A percentile compares a stretch with the other conserved stretches of the same genome.
Evolutionary conservation across 2,329 filamentous ascomycete species (phyloP).

Genomic region (Ophiocordyceps camponoti-rufipedis): DNA sequence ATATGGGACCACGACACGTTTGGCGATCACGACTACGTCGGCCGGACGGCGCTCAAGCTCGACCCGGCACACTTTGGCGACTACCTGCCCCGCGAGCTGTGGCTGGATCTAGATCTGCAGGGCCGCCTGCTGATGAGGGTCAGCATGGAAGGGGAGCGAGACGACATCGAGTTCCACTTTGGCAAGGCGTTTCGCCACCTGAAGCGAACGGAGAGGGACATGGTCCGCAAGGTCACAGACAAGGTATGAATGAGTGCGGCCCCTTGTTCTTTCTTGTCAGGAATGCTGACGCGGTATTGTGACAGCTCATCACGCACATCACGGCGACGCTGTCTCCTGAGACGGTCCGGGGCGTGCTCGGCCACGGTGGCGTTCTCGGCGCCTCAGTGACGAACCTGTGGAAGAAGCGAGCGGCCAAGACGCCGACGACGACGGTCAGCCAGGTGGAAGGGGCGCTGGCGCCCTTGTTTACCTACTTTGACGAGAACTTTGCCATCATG

Average conservation of each 20-base stretch:
- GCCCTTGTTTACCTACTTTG: constrained; percentile 82
- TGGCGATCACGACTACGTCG: constrained; percentile 93
- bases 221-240: constrained; percentile 95
- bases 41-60: constrained; percentile 91
- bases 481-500: constrained; percentile 98
- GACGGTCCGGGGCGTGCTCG: constrained; percentile 57
- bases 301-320: constrained; percentile 77
- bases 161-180: constrained; percentile 97
- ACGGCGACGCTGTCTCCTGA: constrained; percentile 72
- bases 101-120: constrained; percentile 93
- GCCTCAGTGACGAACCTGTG: constrained; percentile 55
- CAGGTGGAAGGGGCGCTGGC: constrained; percentile 70
- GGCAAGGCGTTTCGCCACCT: constrained; percentile 90
- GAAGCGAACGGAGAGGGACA: constrained; percentile 90
- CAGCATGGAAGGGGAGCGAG: constrained; percentile 95
- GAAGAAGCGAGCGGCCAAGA: constrained; percentile 38
- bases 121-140: constrained; percentile 76
- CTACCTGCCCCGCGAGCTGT: constrained; percentile 89
- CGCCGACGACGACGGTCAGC: constrained; percentile 42
- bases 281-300: constrained; percentile 2
- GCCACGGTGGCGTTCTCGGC: constrained; percentile 47
- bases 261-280: not conserved
- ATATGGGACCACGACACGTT: constrained; percentile 98
- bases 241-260: constrained; percentile 40
- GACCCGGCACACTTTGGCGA: constrained; percentile 95